Evolutionary conservation across 305 asterid genomes (phyloP), one percentile per base, ranked within the genome.

Genomic region (Lippia alba): DNA sequence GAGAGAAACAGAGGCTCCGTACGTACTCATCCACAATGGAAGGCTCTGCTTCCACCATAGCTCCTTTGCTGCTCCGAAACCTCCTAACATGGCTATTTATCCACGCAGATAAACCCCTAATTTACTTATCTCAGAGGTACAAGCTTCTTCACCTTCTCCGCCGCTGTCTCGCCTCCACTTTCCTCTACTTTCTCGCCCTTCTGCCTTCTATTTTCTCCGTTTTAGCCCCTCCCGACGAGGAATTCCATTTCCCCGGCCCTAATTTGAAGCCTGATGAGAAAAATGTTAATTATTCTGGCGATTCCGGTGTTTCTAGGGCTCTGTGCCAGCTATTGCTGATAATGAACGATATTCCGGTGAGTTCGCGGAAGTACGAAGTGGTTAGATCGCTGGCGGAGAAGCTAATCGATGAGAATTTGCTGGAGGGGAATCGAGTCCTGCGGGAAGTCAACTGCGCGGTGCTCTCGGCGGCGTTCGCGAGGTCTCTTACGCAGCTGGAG

Each of bases 331-430:
- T 93, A 33, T 72, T 93, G 64, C 80, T 78, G 7, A 78, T 93
- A 15, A 86, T 91, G 79, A 93, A 78, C 50, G 92, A 89, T 46
- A 81, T 91, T 46, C 96, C 98, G 5, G 98, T 89, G 30, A 87
- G 91, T 70, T 93, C 98, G 2, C 81, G 97, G 7, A 93, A 93
- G 61, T 93, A 93, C 63, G 96, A 91, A 20, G 83, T 87, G 18
- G 94, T 87, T 4, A 74, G 94, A 64, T 81, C 96, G 0, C 72
- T 93, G n/a, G 91, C 91, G 0, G 98, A 93, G 84, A 91, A 74
- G 79, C 79, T 90, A 0, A 84, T 90, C 61, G 90, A 91, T 60
- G 97, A 91, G 70, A 93, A 93, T 81, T 55, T 89, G 8, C 11
- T 32, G n/a, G 84, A 83, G 10, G 81, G 73, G 0, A 76, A 73